Percentiles rank a stretch among this genome's conserved stretches.
These are phyloP conservation scores for Brassica juncea DNA, from an alignment of 345 rosid species.

Conservation along the genomic window DNA sequence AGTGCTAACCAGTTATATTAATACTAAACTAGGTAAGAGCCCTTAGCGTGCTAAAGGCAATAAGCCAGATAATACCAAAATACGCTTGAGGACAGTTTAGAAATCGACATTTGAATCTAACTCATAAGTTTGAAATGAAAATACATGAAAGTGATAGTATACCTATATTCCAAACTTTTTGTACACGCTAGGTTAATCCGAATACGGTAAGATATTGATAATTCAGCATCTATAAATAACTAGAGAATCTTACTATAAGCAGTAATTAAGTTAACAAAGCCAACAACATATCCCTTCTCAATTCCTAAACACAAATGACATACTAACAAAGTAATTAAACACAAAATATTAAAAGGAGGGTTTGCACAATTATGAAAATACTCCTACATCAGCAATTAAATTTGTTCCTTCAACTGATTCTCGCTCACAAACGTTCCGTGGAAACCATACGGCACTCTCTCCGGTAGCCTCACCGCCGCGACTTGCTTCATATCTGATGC, in stretches of 20 bases:
- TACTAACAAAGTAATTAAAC: background rate
- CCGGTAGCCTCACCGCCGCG: conserved; percentile 52
- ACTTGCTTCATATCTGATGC: conserved; percentile 57
- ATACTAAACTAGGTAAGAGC: background rate
- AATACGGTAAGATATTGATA: background rate
- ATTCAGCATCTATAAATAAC: background rate
- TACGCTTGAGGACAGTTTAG: background rate
- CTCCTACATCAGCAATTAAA: conserved; percentile 24
- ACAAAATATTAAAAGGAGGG: background rate
- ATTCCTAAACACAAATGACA: background rate
- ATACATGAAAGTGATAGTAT: background rate
- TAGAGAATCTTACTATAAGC: background rate
- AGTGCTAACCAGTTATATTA: background rate
- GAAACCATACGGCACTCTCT: conserved; percentile 74
- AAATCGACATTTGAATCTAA: background rate
- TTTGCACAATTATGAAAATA: background rate
- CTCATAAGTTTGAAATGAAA: background rate
- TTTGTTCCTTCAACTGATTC: conserved; percentile 48
- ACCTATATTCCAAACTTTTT: conserved; percentile 2
- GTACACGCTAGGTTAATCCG: background rate
- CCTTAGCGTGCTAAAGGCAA: conserved; percentile 6
- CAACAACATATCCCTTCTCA: background rate
- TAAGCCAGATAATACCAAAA: background rate
- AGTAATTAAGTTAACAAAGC: background rate
- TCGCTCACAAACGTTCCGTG: conserved; percentile 68